Evolutionary conservation across 1,284 basidiomycete species (phyloP).

Genomic region (Hemileia vastatrix): DNA sequence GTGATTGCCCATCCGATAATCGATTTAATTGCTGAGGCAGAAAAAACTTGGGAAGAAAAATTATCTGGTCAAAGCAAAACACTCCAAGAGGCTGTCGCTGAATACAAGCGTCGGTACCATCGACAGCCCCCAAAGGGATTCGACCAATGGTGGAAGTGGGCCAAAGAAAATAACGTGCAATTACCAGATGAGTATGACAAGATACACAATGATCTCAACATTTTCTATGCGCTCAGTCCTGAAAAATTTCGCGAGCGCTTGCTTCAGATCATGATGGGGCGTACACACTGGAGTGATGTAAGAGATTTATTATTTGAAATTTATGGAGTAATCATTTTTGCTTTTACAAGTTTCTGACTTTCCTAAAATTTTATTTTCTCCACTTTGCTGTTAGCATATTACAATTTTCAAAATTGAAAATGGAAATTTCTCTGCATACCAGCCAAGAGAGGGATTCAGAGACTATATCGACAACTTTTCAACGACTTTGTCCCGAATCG

Average conservation of each 20-base stretch:
- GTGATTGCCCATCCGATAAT: slow-evolving; percentile 35
- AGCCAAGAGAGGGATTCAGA: not conserved
- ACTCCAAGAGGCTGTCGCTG: slow-evolving; percentile 44
- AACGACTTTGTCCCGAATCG: slow-evolving; percentile 9
- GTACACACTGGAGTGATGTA: no score
- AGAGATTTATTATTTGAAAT: not conserved
- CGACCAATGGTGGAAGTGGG: slow-evolving; percentile 45
- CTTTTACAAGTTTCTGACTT: not conserved
- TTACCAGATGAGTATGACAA: slow-evolving; percentile 48
- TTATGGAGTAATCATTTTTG: not conserved
- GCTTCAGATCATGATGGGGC: no score
- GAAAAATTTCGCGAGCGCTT: slow-evolving; percentile 36
- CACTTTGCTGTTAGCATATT: not conserved
- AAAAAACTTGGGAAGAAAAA: slow-evolving; percentile 29
- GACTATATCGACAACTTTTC: not conserved
- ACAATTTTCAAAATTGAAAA: slow-evolving; percentile 13
- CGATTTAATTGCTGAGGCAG: slow-evolving; percentile 32
- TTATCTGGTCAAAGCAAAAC: slow-evolving; percentile 40
- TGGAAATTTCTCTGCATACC: slow-evolving; percentile 5
- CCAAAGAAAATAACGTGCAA: slow-evolving; percentile 43
- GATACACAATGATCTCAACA: slow-evolving; percentile 42
- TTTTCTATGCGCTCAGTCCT: slow-evolving; percentile 44
- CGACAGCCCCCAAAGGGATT: slow-evolving; percentile 48
- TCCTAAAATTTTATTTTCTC: not conserved
- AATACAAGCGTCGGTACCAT: slow-evolving; percentile 45